These are phyloP conservation scores for Moesziomyces antarcticus DNA, from an alignment of 1,284 basidiomycete species.

Conservation along the genomic window DNA sequence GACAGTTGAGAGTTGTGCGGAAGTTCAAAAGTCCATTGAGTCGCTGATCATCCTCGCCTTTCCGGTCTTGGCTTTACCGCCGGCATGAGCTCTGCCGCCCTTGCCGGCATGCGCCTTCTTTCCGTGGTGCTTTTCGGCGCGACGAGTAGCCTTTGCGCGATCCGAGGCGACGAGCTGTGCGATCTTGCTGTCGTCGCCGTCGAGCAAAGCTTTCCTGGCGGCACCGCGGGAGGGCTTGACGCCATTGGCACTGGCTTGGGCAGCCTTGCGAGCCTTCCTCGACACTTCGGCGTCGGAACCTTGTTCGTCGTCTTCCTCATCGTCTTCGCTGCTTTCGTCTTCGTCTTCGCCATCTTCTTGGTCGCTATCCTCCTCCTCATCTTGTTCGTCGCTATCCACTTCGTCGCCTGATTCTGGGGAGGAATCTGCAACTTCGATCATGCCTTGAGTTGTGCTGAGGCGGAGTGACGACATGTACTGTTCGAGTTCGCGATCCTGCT, in stretches of 20 bases:
- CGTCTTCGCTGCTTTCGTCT: slow-evolving; percentile 11
- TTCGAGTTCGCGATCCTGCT: slow-evolving; percentile 54
- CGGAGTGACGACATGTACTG: slow-evolving; percentile 51
- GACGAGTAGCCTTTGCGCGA: slow-evolving; percentile 43
- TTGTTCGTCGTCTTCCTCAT: slow-evolving; percentile 81
- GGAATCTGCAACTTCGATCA: slow-evolving; percentile 38
- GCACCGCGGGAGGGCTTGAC: slow-evolving; percentile 36
- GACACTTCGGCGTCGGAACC: slow-evolving; percentile 73
- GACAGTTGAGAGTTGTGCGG: neutral
- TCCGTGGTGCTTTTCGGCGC: slow-evolving; percentile 53
- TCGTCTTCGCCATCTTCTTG: slow-evolving; percentile 26
- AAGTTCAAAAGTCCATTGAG: slow-evolving; percentile 38
- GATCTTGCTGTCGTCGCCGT: slow-evolving; percentile 41
- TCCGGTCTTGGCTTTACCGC: slow-evolving; percentile 71
- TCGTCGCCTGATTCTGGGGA: neutral
- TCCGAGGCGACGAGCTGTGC: slow-evolving; percentile 53
- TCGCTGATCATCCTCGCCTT: slow-evolving; percentile 46
- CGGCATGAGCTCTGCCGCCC: slow-evolving; percentile 72
- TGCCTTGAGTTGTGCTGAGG: slow-evolving; percentile 38
- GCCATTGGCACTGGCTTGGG: slow-evolving; percentile 76
- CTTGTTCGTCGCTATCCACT: slow-evolving; percentile 14
- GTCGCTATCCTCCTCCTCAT: slow-evolving; percentile 19
- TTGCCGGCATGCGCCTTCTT: slow-evolving; percentile 50
- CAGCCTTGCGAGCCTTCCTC: slow-evolving; percentile 73
- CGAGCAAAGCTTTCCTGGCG: slow-evolving; percentile 23